These are phyloP conservation scores for Neurospora pannonica DNA, from an alignment of 495 filamentous ascomycete species.

Conservation along the genomic window DNA sequence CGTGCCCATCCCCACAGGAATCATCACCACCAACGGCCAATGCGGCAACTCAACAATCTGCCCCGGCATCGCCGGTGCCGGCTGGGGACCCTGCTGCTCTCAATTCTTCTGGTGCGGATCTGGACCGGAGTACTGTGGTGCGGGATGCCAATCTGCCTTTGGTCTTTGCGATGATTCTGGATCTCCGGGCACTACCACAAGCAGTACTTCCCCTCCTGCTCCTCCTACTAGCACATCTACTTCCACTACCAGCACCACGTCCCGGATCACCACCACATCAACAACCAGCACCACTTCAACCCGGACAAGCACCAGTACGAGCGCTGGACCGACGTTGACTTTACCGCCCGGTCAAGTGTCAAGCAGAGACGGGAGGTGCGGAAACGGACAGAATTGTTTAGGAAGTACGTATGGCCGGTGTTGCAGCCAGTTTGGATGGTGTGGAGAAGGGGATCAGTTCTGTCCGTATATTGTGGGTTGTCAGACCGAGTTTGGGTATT, in stretches of 20 bases:
- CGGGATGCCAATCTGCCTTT: conserved; percentile 38
- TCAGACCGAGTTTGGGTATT: conserved; percentile 24
- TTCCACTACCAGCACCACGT: conserved; percentile 3
- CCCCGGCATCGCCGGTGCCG: conserved; percentile 13
- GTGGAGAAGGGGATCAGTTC: conserved; percentile 36
- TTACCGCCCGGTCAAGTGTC: conserved; percentile 14
- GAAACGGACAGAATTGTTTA: conserved; percentile 17
- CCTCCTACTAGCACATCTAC: background rate
- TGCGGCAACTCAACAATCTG: conserved; percentile 29
- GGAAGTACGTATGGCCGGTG: conserved; percentile 20
- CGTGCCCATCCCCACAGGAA: conserved; percentile 4
- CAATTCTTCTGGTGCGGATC: conserved; percentile 44
- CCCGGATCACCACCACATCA: background rate
- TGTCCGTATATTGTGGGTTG: conserved; percentile 28
- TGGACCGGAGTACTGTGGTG: conserved; percentile 38
- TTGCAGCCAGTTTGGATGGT: conserved; percentile 31
- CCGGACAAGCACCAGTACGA: background rate
- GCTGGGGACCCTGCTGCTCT: conserved; percentile 30
- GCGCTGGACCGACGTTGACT: conserved; percentile 5
- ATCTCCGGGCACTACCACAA: conserved; percentile 4
- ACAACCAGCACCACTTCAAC: background rate
- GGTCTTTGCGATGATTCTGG: conserved; percentile 24
- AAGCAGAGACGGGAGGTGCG: conserved; percentile 22
- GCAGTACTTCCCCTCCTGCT: too few species aligned
- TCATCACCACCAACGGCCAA: conserved; percentile 22